Base-by-base conservation (phyloP, 2,329 filamentous ascomycete genomes). In the Aspergillus fijiensis region DNA sequence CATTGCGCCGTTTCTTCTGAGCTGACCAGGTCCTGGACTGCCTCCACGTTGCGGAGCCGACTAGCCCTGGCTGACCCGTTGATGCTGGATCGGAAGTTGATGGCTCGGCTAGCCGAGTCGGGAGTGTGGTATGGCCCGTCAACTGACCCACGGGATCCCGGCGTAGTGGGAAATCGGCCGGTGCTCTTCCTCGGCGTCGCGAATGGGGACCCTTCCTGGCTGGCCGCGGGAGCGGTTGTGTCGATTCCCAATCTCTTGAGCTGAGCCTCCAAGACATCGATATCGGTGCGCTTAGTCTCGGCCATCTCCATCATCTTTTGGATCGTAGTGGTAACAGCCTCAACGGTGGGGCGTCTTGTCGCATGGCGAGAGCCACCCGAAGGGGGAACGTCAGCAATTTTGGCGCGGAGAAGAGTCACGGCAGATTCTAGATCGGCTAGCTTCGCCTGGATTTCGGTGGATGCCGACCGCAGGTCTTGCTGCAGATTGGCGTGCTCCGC, bases 301-400 rank as follows among this genome's bases (percentile, higher is more conserved):
- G 90, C 90, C 89, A 97, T 94, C 61, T 82, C 85, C 35, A 93
- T 97, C 89, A 99, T 93, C 72, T 95, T 96, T 60, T 83, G 82
- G 65, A 99, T 96, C 1, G 95, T 99, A 61, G 90, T 91, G 67
- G 93, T 89, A 21, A 99, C 91, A 0, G 92, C 91, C 68, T 97
- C 95, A 10, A 97, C 91, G 0, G 93, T 97, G 0, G 95, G 95
- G 4, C 88, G 85, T 54, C 83, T 68, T 48, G 61, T 62, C 55
- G 57, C 58, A 60, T 62, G 65, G 48, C 70, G 61, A 2, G 72
- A 69, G 29, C 71, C 83, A 48, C 82, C 81, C 1, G 84, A 78
- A 5, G 78, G 76, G 49, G 78, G 74, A 25, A 79, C 77, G 21
- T 85, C 83, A 0, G 89, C 88, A 19, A 97, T 82, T 67, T 88